Conservation (phyloP, 345 rosid genomes). For the Camelina hispida region DNA sequence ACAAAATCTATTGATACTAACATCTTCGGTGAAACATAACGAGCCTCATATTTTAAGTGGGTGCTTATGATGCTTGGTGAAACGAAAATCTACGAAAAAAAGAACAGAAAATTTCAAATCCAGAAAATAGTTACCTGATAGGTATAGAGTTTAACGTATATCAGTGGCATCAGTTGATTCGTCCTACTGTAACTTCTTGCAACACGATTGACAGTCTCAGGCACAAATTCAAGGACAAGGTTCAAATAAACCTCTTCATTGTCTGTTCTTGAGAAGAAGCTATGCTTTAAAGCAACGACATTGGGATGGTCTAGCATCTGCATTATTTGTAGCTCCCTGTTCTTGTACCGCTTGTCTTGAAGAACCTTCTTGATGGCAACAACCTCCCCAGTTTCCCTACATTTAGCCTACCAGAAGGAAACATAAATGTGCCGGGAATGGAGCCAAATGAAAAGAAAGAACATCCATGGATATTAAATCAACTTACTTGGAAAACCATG, state of each 20-base stretch:
- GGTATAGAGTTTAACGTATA: conserved; percentile 88
- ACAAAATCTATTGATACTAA: background rate
- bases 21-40: conserved; percentile 1
- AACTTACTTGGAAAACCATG: conserved; percentile 82
- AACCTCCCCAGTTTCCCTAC: conserved; percentile 93
- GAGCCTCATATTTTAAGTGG: conserved; percentile 6
- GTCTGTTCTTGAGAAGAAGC: conserved; percentile 85
- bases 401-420: conserved; percentile 74
- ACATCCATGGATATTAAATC: conserved; percentile 11
- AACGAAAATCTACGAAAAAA: conserved; percentile 1
- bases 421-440: conserved; percentile 25
- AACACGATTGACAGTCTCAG: conserved; percentile 82
- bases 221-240: conserved; percentile 92
- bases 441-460: conserved; percentile 14
- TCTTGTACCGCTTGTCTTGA: conserved; percentile 95
- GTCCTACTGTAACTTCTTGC: conserved; percentile 80
- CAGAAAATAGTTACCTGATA: conserved; percentile 64
- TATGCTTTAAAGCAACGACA: conserved; percentile 81
- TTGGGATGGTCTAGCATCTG: conserved; percentile 98
- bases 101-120: conserved; percentile 2
- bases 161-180: conserved; percentile 86
- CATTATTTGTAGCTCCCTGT: conserved; percentile 91
- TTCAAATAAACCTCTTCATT: conserved; percentile 89
- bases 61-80: conserved; percentile 13
- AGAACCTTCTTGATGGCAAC: conserved; percentile 96